A percentile compares a stretch with the other conserved stretches of the same genome.
These are phyloP conservation scores for Pseudoperonospora humuli DNA, from an alignment of 352 stramenopile genomes.

Conservation along the genomic window DNA sequence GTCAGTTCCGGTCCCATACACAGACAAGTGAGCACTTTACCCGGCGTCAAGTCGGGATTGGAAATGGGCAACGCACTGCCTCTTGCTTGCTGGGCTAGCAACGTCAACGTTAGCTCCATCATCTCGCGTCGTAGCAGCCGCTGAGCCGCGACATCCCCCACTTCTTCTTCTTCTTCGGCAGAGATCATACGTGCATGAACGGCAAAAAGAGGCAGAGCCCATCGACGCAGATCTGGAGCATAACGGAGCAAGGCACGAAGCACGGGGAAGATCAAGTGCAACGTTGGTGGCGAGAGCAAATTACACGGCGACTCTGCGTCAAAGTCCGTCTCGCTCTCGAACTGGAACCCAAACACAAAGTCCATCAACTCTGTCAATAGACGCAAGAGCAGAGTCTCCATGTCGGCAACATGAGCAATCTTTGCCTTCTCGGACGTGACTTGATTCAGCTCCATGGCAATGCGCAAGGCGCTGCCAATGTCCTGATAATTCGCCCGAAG, in stretches of 20 bases:
- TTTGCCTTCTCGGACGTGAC: conserved; percentile 36
- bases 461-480: conserved; percentile 45
- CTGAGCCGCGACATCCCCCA: conserved; percentile 73
- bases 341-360: conserved; percentile 76
- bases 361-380: conserved; percentile 60
- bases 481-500: conserved; percentile 62
- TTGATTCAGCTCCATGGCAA: conserved; percentile 40
- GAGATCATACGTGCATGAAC: conserved; percentile 81
- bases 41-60: conserved; percentile 51
- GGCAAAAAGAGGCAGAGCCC: conserved; percentile 66
- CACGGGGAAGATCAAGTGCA: conserved; percentile 76
- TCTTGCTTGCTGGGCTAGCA: conserved; percentile 50
- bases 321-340: conserved; percentile 72
- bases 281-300: conserved; percentile 56
- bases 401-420: conserved; percentile 25
- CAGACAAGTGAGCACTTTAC: conserved; percentile 47
- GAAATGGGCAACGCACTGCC: conserved; percentile 49
- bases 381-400: conserved; percentile 50
- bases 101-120: conserved; percentile 55
- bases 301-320: conserved; percentile 57
- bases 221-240: conserved; percentile 48
- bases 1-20: conserved; percentile 53
- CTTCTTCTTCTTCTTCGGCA: conserved; percentile 82
- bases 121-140: conserved; percentile 67
- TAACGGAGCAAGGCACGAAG: conserved; percentile 46